phyloP scores from a whole-genome alignment of 2,329 filamentous ascomycete genomes.

The Escovopsis weberi region DNA sequence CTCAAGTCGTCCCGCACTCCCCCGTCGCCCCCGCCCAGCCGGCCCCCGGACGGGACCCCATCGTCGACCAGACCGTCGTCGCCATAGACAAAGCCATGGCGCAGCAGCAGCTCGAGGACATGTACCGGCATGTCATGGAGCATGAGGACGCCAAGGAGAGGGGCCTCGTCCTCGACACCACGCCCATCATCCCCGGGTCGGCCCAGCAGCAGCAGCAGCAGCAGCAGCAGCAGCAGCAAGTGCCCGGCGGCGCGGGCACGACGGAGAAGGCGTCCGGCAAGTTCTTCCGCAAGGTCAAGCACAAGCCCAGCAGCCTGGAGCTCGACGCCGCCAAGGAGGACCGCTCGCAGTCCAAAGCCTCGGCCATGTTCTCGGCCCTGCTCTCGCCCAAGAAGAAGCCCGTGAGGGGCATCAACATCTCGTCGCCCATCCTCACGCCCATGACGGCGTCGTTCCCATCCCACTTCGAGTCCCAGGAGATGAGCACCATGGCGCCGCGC shows the following conservation, averaged over 20 bases:
- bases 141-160: constrained; percentile 58
- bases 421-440: constrained; percentile 51
- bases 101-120: constrained; percentile 71
- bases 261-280: constrained; percentile 16
- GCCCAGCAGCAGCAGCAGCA: too few species aligned
- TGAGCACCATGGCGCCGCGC: constrained; percentile 42
- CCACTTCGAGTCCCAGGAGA: constrained; percentile 35
- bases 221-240: too few species aligned
- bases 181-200: constrained; percentile 12
- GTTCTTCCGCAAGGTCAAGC: constrained; percentile 29
- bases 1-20: constrained; percentile 32
- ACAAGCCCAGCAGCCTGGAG: constrained; percentile 36
- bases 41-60: constrained; percentile 46
- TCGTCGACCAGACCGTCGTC: constrained; percentile 65
- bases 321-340: constrained; percentile 29
- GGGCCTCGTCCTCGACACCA: constrained; percentile 32
- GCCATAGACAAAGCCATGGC: constrained; percentile 59
- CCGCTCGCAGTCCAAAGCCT: constrained; percentile 40
- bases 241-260: constrained; percentile 5
- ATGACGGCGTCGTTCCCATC: constrained; percentile 44
- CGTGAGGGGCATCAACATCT: constrained; percentile 41
- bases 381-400: constrained; percentile 43
- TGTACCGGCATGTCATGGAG: constrained; percentile 87
- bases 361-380: constrained; percentile 46
- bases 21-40: constrained; percentile 27